Evolutionary conservation across 352 stramenopile species (phyloP), one percentile per base, ranked within the genome.

Genomic region (Lagenidium sp.): DNA sequence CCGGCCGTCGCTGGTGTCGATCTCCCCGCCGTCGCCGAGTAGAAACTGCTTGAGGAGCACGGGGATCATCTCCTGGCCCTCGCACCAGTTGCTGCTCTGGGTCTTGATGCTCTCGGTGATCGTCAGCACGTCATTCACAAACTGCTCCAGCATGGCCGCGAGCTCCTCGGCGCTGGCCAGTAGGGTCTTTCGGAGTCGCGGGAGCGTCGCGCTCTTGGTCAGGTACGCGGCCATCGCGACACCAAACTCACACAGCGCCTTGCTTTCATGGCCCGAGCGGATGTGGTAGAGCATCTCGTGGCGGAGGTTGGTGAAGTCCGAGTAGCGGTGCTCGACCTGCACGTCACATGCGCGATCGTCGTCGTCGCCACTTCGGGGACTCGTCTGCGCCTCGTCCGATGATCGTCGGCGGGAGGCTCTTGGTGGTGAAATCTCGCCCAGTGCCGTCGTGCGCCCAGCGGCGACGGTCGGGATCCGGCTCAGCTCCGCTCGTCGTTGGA

Each of bases 261-360:
- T 24, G 24, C 40, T 4, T 24, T 36, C 40, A 6, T 55, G 47
- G 26, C 47, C 47, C 1, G 47, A 24, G 41, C 40, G 40, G 1
- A 41, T 41, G 20, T 49, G 40, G 25, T 49, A 55, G 41, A 45
- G 45, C 18, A 55, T 23, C 32, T 55, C 47, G 16, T 49, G 24
- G 23, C 47, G 47, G 4, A 55, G 24, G 28, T 55, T 55, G 11
- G 20, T 31, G 22, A 55, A 55, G 6, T 44, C 47, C 5, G 16
- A 16, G 35, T 46, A 49, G 16, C 47, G 47, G 4, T 29, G 35
- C 20, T 49, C 44, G 40, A 49, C n/a, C n/a, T n/a, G n/a, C n/a
- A n/a, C n/a, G n/a, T n/a, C n/a, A n/a, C n/a, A n/a, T n/a, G n/a
- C n/a, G n/a, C n/a, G n/a, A n/a, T n/a, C n/a, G n/a, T n/a, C n/a